Percentiles rank a stretch among this genome's conserved stretches.
Conservation (phyloP, 2,329 filamentous ascomycete species). For the Stagonosporopsis rhizophila region DNA sequence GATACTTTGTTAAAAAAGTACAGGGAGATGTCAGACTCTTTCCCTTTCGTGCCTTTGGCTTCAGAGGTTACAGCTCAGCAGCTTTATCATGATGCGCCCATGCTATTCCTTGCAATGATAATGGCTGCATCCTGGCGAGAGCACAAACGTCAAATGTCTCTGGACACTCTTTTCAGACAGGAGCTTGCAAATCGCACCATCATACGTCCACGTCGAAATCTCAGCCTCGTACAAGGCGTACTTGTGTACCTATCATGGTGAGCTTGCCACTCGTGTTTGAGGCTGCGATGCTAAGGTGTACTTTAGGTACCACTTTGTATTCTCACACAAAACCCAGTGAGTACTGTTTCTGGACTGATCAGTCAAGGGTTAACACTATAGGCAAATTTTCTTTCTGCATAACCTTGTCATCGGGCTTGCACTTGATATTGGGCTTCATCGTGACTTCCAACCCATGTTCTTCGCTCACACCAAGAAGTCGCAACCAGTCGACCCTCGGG, state of each 20-base stretch:
- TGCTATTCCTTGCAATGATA: constrained; percentile 43
- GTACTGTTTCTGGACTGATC: background rate
- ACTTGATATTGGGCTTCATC: constrained; percentile 42
- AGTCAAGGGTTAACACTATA: background rate
- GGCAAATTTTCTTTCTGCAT: constrained; percentile 39
- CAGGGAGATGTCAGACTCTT: constrained; percentile 37
- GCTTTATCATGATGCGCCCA: constrained; percentile 35
- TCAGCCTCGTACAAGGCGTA: constrained; percentile 43
- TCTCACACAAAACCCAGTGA: constrained; percentile 47
- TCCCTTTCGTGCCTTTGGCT: constrained; percentile 42
- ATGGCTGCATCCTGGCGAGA: constrained; percentile 40
- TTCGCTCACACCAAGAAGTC: constrained; percentile 9
- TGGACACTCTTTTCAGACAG: constrained; percentile 37
- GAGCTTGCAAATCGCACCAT: constrained; percentile 46
- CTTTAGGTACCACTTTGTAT: constrained; percentile 44
- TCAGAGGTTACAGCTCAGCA: constrained; percentile 21
- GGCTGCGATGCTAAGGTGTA: constrained; percentile 2
- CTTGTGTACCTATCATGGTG: constrained; percentile 46
- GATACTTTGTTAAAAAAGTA: constrained; percentile 37
- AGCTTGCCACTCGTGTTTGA: background rate
- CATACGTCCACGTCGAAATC: constrained; percentile 34
- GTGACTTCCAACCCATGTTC: constrained; percentile 25
- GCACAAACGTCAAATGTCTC: constrained; percentile 33
- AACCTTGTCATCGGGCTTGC: constrained; percentile 42
- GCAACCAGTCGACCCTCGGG: constrained; percentile 19